phyloP scores from a whole-genome alignment of 225 moss, liverwort and hornwort species.

The Sphagnum tenellum region DNA sequence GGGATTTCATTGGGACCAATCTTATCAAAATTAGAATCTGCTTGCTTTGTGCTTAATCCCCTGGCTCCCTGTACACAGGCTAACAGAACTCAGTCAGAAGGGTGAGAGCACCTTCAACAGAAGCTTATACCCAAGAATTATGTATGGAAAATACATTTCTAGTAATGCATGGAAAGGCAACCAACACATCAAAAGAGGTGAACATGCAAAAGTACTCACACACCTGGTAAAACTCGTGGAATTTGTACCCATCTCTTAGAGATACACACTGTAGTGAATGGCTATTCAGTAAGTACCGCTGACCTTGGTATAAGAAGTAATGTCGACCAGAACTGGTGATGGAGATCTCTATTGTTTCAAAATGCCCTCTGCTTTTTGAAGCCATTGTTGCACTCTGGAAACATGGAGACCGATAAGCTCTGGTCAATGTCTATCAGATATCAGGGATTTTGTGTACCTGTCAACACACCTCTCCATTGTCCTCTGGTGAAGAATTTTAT shows the following conservation, averaged over 20 bases:
- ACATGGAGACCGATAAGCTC: not conserved
- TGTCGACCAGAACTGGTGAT: constrained; percentile 32
- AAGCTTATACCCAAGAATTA: not conserved
- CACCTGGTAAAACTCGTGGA: constrained; percentile 35
- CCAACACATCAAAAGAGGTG: too few species aligned
- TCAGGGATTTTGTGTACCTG: too few species aligned
- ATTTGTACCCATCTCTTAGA: constrained; percentile 24
- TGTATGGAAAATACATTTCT: too few species aligned
- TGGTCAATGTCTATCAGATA: too few species aligned
- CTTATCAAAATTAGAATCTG: constrained; percentile 48
- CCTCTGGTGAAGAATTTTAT: not conserved
- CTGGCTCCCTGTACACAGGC: constrained; percentile 28
- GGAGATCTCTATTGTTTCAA: constrained; percentile 28
- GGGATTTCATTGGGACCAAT: constrained; percentile 70
- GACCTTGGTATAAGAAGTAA: constrained; percentile 50
- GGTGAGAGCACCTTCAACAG: not conserved
- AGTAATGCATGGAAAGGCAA: too few species aligned
- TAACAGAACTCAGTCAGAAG: constrained; percentile 1
- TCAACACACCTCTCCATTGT: too few species aligned
- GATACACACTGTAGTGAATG: constrained; percentile 24
- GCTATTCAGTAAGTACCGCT: constrained; percentile 31
- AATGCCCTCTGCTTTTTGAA: constrained; percentile 35
- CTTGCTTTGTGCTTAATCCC: constrained; percentile 48
- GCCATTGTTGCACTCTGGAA: constrained; percentile 34
- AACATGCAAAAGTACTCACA: not conserved